phyloP scores from a whole-genome alignment of 2,329 filamentous ascomycete species.

The Aspergillus chevalieri region DNA sequence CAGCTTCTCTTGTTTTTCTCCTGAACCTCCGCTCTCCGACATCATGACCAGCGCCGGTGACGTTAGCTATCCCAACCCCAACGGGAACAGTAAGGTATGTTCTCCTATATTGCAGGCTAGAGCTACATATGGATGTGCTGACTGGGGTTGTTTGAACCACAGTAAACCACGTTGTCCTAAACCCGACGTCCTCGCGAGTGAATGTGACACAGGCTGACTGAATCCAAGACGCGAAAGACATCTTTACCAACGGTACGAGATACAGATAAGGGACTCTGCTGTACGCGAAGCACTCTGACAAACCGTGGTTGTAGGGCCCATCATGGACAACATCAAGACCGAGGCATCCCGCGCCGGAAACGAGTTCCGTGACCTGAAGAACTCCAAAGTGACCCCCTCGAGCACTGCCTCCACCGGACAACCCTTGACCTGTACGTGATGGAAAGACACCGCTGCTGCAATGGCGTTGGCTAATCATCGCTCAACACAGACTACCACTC shows the following conservation, averaged over 20 bases:
- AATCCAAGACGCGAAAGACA: slow-evolving; percentile 18
- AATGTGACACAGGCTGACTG: slow-evolving; percentile 14
- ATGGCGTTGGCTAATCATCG: slow-evolving; percentile 10
- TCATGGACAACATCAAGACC: slow-evolving; percentile 52
- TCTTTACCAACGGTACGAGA: slow-evolving; percentile 20
- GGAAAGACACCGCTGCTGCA: background rate
- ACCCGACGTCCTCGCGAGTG: background rate
- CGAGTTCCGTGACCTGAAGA: slow-evolving; percentile 55
- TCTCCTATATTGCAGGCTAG: background rate
- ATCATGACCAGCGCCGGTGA: slow-evolving; percentile 28
- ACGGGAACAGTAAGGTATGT: slow-evolving; percentile 35
- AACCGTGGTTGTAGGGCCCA: slow-evolving; percentile 38
- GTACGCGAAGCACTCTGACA: slow-evolving; percentile 7
- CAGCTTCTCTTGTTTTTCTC: slow-evolving; percentile 8
- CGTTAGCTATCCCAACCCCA: slow-evolving; percentile 34
- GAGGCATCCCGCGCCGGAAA: slow-evolving; percentile 51
- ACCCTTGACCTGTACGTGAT: slow-evolving; percentile 52
- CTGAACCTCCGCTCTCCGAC: slow-evolving; percentile 9
- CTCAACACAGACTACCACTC: slow-evolving; percentile 56
- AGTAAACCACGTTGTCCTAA: slow-evolving; percentile 9
- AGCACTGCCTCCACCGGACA: slow-evolving; percentile 55
- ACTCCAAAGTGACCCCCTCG: slow-evolving; percentile 48
- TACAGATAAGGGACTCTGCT: background rate
- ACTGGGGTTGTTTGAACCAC: slow-evolving; percentile 2
- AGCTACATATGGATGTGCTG: slow-evolving; percentile 8